Conservation (phyloP, 1,284 basidiomycete genomes). For the Austropuccinia psidii region DNA sequence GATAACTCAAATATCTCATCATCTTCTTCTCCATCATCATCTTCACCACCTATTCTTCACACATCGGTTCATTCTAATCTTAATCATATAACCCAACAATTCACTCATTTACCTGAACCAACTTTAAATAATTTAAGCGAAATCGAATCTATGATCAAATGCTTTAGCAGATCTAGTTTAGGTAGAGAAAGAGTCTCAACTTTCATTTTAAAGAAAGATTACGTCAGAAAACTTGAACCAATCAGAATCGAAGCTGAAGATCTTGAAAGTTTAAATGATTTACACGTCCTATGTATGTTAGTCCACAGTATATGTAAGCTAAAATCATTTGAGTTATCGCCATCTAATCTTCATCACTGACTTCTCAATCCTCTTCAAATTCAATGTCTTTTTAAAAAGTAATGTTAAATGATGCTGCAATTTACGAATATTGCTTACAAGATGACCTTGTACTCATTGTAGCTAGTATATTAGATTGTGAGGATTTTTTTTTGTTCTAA, state of each 20-base stretch:
- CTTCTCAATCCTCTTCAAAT: background rate
- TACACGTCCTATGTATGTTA: conserved; percentile 81
- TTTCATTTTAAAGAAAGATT: conserved; percentile 67
- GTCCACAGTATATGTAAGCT: conserved; percentile 89
- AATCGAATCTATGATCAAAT: conserved; percentile 45
- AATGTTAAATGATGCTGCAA: conserved; percentile 84
- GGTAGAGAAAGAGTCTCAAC: conserved; percentile 73
- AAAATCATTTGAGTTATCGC: background rate
- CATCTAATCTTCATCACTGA: background rate
- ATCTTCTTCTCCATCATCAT: background rate
- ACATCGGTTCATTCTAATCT: background rate
- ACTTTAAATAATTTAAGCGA: conserved; percentile 45
- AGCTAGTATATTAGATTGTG: conserved; percentile 94
- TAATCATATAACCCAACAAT: conserved; percentile 17
- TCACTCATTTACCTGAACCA: conserved; percentile 46
- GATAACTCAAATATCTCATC: background rate
- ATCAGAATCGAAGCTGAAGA: conserved; percentile 85
- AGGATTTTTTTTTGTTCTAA: conserved; percentile 45
- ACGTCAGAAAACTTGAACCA: conserved; percentile 75
- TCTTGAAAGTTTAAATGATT: conserved; percentile 73
- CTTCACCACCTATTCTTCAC: background rate
- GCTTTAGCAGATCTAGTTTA: conserved; percentile 54
- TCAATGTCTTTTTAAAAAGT: conserved; percentile 56
- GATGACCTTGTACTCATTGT: conserved; percentile 89
- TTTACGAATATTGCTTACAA: conserved; percentile 90